Base-by-base conservation (phyloP, 805 yeast genomes). In the Scheffersomyces lignosus region DNA sequence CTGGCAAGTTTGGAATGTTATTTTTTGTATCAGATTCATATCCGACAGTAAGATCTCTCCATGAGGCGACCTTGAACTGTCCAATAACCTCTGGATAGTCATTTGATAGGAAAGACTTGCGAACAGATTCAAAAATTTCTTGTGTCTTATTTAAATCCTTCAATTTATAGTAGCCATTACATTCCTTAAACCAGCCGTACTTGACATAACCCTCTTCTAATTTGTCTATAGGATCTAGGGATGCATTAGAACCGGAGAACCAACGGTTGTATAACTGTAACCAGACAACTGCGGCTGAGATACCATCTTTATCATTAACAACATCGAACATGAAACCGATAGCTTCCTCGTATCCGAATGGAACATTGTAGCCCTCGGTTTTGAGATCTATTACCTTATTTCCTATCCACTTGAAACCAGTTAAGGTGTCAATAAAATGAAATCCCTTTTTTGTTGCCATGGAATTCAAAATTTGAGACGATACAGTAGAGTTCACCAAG, bases 361-460 rank as follows among this genome's bases (percentile, higher is more conserved):
- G 95, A 1, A 90, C 96, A 3, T 36, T 44, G 50, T 54, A 78
- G 0, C 95, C 96, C 29, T 75, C 56, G 0, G 54, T 43, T 45
- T 84, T 88, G 33, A 87, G 65, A 5, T 81, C 85, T 24, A 83
- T 78, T 2, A 96, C 93, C 45, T 79, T 77, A 55, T 91, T 91
- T 3, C 98, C 99, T 25, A 91, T 83, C 99, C 99, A 91, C 63
- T 91, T 91, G 70, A 91, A 91, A 1, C 99, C 99, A 1, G 98
- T 91, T 38, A 91, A 70, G 0, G 98, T 91, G 44, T 93, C 97
- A 28, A 67, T 73, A 59, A 73, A 85, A 31, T 76, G 67, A 54
- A 83, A 82, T 0, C 83, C 82, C 31, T 77, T 70, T 4, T 52
- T 54, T 3, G 70, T 58, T 1, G 96, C 93, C 80, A 89, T 78